Evolutionary conservation across 441 rosid species (phyloP), one percentile per base, ranked within the genome.

Genomic region (Brassica balearica): DNA sequence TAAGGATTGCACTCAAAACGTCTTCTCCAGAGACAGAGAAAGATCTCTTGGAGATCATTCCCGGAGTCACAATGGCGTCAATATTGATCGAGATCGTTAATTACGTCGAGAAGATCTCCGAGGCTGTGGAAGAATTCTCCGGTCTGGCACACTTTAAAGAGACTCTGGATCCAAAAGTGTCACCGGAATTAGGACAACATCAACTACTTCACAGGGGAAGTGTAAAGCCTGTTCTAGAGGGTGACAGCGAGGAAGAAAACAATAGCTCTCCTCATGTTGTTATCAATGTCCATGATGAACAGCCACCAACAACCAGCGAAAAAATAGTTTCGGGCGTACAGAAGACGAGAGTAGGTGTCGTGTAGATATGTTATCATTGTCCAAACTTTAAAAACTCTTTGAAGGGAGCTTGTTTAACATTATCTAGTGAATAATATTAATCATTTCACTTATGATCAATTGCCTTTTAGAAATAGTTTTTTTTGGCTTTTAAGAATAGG

Each of bases 1-100:
- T 94, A 29, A 84, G 82, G 78, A 10, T 73, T 29, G 86, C 82
- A 8, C 82, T 92, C 25, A 82, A 82, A 82, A 71, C 77, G 10
- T 74, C 61, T 67, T 74, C 84, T 6, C 6, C 77, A 4, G 86
- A 81, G 66, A 72, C 84, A 8, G 51, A 66, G 11, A 75, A 65
- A 41, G 88, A 88, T 63, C 62, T 92, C 34, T 72, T 86, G 25
- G 82, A 80, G 53, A 82, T 92, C 11, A 83, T 88, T 11, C 90
- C 93, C 0, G 87, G 83, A 43, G 89, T 92, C 5, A 87, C 95
- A 11, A 84, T 89, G 25, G 94, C 90, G 71, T 89, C 90, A 7
- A 82, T 85, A 34, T 74, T 94, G 69, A 73, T 83, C 0, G 88
- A 89, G 74, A 85, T 86, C 0, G 94, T 85, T 5, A 77, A 79